A percentile compares a stretch with the other conserved stretches of the same genome.
phyloP scores from a whole-genome alignment of 257 asterid species.

The Solanum sitiens region DNA sequence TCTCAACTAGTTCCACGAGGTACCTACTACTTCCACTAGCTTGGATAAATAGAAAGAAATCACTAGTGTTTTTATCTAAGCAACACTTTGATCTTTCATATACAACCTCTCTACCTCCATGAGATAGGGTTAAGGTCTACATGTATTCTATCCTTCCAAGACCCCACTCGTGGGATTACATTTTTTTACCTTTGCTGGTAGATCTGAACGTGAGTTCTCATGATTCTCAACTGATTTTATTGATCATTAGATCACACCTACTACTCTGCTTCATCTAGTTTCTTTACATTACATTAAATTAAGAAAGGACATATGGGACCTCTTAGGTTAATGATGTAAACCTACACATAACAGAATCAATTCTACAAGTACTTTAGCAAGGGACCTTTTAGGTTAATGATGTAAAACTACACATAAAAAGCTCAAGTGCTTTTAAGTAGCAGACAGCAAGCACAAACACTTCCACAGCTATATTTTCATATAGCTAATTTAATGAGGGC shows the following conservation, averaged over 20 bases:
- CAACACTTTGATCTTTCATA: not conserved
- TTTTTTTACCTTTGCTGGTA: not conserved
- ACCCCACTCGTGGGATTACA: fast-evolving
- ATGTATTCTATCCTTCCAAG: fast-evolving
- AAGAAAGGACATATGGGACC: not conserved
- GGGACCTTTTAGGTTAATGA: not conserved
- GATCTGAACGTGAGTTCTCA: not conserved
- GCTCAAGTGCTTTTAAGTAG: not conserved
- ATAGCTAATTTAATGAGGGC: no score
- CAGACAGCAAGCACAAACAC: not conserved
- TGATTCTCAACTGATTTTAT: not conserved
- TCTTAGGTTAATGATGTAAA: not conserved
- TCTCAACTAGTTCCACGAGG: not conserved
- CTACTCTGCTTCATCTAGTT: not conserved
- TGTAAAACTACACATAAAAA: not conserved
- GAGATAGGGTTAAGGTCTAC: not conserved
- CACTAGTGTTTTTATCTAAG: not conserved
- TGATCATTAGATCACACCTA: not conserved
- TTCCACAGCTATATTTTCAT: no score
- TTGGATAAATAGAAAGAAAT: not conserved
- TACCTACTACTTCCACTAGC: not conserved
- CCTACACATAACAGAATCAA: not conserved
- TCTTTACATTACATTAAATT: not conserved
- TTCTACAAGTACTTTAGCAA: not conserved
- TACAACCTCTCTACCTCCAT: not conserved